Percentiles rank a stretch among this genome's conserved stretches.
Conservation (phyloP, 78 protist species). For the Dictyostelium intermedium region DNA sequence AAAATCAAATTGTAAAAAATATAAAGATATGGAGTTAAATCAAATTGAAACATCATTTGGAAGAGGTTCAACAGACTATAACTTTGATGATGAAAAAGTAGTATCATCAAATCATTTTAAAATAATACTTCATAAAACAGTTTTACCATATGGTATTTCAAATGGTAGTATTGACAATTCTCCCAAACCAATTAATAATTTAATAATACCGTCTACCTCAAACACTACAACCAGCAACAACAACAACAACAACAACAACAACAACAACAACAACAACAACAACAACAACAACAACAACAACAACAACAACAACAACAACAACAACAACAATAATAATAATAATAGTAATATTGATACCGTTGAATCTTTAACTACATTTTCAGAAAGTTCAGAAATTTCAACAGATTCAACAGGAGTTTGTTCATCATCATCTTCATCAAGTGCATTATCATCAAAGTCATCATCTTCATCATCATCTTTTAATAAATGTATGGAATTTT, state of each 20-base stretch:
- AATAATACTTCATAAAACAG: neutral
- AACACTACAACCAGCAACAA: neutral
- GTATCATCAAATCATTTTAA: conserved; percentile 5
- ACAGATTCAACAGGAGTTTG: neutral
- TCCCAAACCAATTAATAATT: neutral
- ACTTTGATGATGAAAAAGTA: neutral
- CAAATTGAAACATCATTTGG: conserved; percentile 58
- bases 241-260: too few relatives aligned
- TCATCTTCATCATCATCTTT: neutral
- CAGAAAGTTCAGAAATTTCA: neutral
- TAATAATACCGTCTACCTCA: neutral
- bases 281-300: too few relatives aligned
- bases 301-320: too few relatives aligned
- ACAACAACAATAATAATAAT: too few relatives aligned
- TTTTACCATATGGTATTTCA: neutral
- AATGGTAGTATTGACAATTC: neutral
- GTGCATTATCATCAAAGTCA: neutral
- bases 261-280: neutral
- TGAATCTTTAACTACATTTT: neutral
- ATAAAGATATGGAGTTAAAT: conserved; percentile 31
- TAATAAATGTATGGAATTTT: conserved; percentile 17
- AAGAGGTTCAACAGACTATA: neutral
- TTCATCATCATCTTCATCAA: neutral
- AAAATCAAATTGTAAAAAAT: neutral
- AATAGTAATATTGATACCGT: neutral